These are phyloP conservation scores for Penicillium verhagenii DNA, from an alignment of 495 filamentous ascomycete species.

Conservation along the genomic window DNA sequence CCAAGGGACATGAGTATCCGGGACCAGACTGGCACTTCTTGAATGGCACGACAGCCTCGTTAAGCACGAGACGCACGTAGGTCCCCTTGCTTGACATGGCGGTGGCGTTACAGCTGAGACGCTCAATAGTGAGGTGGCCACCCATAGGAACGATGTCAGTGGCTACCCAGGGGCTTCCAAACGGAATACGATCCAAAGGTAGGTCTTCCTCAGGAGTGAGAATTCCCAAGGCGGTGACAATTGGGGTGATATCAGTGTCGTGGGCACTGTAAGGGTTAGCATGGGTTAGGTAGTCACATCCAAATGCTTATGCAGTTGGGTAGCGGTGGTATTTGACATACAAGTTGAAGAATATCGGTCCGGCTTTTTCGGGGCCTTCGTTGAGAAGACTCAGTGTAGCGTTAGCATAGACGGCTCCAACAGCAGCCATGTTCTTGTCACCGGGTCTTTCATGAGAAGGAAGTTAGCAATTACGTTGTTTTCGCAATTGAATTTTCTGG, in stretches of 20 bases:
- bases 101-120: slow-evolving; percentile 42
- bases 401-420: slow-evolving; percentile 56
- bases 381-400: slow-evolving; percentile 47
- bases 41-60: slow-evolving; percentile 28
- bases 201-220: slow-evolving; percentile 40
- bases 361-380: slow-evolving; percentile 40
- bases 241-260: slow-evolving; percentile 53
- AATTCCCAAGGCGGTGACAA: slow-evolving; percentile 49
- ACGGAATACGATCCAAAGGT: slow-evolving; percentile 38
- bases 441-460: slow-evolving; percentile 33
- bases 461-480: background rate
- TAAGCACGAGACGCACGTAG: slow-evolving; percentile 24
- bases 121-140: slow-evolving; percentile 47
- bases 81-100: slow-evolving; percentile 18
- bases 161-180: slow-evolving; percentile 43
- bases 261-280: slow-evolving; percentile 39
- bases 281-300: background rate
- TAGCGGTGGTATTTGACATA: slow-evolving; percentile 18
- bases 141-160: slow-evolving; percentile 54
- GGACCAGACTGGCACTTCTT: slow-evolving; percentile 18
- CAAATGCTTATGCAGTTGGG: background rate
- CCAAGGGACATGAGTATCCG: slow-evolving; percentile 24
- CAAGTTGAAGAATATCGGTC: slow-evolving; percentile 55
- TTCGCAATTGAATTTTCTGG: background rate
- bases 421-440: slow-evolving; percentile 45